A percentile compares a stretch with the other conserved stretches of the same genome.
Conservation (phyloP, 768 basidiomycete genomes). For the Trametes gibbosa region DNA sequence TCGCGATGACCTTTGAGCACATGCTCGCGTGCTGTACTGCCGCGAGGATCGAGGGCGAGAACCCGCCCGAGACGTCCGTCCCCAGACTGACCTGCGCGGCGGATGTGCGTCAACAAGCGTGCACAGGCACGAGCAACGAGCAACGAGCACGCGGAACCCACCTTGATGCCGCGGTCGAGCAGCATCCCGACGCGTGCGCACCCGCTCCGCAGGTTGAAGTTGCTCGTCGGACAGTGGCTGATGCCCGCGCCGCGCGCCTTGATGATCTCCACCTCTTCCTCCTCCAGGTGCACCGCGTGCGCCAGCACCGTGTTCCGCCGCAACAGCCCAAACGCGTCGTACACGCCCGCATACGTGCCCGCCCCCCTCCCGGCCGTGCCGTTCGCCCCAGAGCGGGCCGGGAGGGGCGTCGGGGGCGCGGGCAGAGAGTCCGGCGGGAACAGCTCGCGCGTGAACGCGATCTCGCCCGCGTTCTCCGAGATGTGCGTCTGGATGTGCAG, state of each 20-base stretch:
- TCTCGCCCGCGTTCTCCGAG: slow-evolving; percentile 77
- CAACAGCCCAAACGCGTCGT: slow-evolving; percentile 76
- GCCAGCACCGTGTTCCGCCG: slow-evolving; percentile 80
- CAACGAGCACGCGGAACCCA: too few species aligned
- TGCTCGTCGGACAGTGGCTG: slow-evolving; percentile 92
- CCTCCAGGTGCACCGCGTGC: slow-evolving; percentile 79
- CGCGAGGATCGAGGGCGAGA: slow-evolving; percentile 74
- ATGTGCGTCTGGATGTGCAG: slow-evolving; percentile 92
- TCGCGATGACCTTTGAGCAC: slow-evolving; percentile 72
- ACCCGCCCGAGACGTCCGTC: slow-evolving; percentile 90
- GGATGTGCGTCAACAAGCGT: neutral
- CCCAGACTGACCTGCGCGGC: slow-evolving; percentile 80
- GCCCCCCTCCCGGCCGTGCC: neutral
- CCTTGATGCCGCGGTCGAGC: slow-evolving; percentile 86
- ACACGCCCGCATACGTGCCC: slow-evolving; percentile 72
- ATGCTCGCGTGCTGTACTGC: slow-evolving; percentile 74
- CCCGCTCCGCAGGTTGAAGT: slow-evolving; percentile 88
- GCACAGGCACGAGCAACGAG: neutral
- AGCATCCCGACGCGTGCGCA: slow-evolving; percentile 75
- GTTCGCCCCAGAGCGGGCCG: neutral
- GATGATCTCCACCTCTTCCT: slow-evolving; percentile 72
- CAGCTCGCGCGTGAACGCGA: slow-evolving; percentile 58
- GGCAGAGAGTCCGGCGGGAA: slow-evolving; percentile 47
- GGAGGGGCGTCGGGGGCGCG: neutral
- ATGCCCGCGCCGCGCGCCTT: slow-evolving; percentile 66